These are phyloP conservation scores for Fusarium illudens DNA, from an alignment of 2,329 filamentous ascomycete species.

Conservation along the genomic window DNA sequence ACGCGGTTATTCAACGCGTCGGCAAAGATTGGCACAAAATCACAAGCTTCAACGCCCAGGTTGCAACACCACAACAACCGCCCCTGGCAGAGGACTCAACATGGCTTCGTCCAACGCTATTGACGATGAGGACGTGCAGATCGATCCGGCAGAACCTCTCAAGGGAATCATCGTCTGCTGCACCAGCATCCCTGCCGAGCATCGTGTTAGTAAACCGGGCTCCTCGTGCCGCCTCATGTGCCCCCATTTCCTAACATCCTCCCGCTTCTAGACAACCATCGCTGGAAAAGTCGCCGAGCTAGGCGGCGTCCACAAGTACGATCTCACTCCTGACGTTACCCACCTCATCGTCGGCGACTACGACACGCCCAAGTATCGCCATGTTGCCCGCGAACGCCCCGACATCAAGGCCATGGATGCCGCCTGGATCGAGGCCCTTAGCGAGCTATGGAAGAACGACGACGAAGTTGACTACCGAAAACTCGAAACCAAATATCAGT, in stretches of 20 bases:
- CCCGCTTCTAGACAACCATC: conserved; percentile 58
- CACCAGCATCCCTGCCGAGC: conserved; percentile 82
- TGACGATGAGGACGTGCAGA: conserved; percentile 42
- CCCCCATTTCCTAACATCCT: neutral
- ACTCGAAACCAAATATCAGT: conserved; percentile 72
- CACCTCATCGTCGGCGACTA: conserved; percentile 92
- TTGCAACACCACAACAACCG: conserved; percentile 26
- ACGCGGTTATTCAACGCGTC: conserved; percentile 40
- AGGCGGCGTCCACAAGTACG: conserved; percentile 86
- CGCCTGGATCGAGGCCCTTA: conserved; percentile 85
- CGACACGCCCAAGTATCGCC: conserved; percentile 92
- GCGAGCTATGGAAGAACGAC: conserved; percentile 81
- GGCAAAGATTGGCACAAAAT: conserved; percentile 32
- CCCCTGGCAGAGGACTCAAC: conserved; percentile 15
- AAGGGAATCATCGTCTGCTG: conserved; percentile 83
- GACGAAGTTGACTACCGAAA: conserved; percentile 76
- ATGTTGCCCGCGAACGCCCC: conserved; percentile 87
- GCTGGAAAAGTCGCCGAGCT: conserved; percentile 76
- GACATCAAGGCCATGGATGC: conserved; percentile 85
- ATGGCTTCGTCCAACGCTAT: conserved; percentile 43
- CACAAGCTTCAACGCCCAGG: conserved; percentile 19
- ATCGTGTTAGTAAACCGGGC: conserved; percentile 67
- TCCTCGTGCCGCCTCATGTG: conserved; percentile 3
- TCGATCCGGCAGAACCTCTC: conserved; percentile 71
- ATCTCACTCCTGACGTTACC: conserved; percentile 94